A percentile compares a stretch with the other conserved stretches of the same genome.
These are phyloP conservation scores for Colletotrichum acutatum DNA, from an alignment of 2,329 filamentous ascomycete genomes.

Conservation along the genomic window DNA sequence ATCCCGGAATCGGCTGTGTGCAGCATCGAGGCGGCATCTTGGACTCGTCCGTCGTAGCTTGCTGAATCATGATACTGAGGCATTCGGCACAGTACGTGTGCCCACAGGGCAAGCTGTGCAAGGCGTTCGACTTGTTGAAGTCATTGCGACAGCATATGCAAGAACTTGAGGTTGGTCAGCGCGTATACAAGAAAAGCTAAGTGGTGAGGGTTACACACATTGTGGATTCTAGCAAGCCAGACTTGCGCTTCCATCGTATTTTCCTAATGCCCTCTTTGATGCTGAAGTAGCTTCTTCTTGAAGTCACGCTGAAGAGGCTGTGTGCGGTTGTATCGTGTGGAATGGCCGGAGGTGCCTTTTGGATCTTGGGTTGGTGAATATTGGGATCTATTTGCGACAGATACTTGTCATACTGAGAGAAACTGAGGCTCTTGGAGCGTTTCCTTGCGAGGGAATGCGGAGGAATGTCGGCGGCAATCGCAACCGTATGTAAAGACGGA, in stretches of 20 bases:
- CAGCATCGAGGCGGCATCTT: constrained; percentile 73
- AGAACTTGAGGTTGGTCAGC: constrained; percentile 51
- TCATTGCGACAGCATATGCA: constrained; percentile 69
- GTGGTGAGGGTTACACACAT: constrained; percentile 41
- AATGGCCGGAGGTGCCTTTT: constrained; percentile 45
- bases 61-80: constrained; percentile 62
- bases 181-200: background rate
- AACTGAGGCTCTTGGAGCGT: constrained; percentile 53
- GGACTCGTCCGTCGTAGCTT: constrained; percentile 66
- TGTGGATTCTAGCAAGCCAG: constrained; percentile 45
- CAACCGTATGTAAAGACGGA: constrained; percentile 51
- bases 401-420: constrained; percentile 64
- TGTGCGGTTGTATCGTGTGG: constrained; percentile 45
- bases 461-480: constrained; percentile 37
- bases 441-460: constrained; percentile 35
- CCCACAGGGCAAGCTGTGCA: constrained; percentile 65
- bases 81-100: constrained; percentile 69
- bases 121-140: constrained; percentile 52
- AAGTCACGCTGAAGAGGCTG: constrained; percentile 57
- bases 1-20: constrained; percentile 62
- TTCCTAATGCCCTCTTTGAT: constrained; percentile 58
- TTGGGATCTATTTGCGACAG: constrained; percentile 56
- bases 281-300: constrained; percentile 56
- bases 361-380: constrained; percentile 54
- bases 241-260: constrained; percentile 55